These are phyloP conservation scores for Penicillium brevicompactum DNA, from an alignment of 2,329 filamentous ascomycete genomes.

Conservation along the genomic window DNA sequence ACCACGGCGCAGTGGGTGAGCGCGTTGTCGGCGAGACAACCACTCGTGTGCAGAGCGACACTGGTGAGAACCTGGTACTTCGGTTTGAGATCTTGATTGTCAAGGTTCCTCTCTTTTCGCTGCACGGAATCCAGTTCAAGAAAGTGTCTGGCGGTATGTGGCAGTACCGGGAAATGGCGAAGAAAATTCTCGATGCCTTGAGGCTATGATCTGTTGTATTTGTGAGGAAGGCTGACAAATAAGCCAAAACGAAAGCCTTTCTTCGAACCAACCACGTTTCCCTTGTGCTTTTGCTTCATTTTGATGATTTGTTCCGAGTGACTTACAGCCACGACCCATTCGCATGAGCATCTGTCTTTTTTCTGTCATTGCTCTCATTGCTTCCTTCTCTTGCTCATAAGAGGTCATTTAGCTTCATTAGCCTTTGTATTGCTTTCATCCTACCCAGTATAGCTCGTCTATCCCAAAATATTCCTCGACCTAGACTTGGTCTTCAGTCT, in stretches of 20 bases:
- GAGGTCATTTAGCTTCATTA: constrained; percentile 14
- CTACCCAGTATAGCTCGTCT: constrained; percentile 24
- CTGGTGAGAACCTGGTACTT: constrained; percentile 79
- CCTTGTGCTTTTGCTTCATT: constrained; percentile 1
- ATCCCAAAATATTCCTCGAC: constrained; percentile 14
- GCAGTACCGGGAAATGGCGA: constrained; percentile 99
- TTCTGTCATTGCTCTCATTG: constrained; percentile 11
- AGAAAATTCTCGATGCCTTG: constrained; percentile 86
- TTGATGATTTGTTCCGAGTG: constrained; percentile 6
- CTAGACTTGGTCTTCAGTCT: constrained; percentile 18
- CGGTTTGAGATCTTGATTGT: constrained; percentile 97
- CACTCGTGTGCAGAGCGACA: constrained; percentile 87
- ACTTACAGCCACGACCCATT: constrained; percentile 25
- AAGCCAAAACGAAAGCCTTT: not conserved
- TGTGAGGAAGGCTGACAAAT: not conserved
- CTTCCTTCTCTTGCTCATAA: constrained; percentile 5
- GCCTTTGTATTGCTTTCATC: constrained; percentile 19
- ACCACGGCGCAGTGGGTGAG: constrained; percentile 51
- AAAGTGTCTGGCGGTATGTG: constrained; percentile 92
- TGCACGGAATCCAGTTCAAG: constrained; percentile 98
- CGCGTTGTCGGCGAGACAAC: constrained; percentile 80
- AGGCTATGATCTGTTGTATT: constrained; percentile 60
- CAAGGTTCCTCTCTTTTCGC: constrained; percentile 87
- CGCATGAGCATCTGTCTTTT: constrained; percentile 30
- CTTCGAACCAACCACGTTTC: not conserved